These are phyloP conservation scores for Phytophthora podocarpi DNA, from an alignment of 352 stramenopile genomes.

Conservation along the genomic window DNA sequence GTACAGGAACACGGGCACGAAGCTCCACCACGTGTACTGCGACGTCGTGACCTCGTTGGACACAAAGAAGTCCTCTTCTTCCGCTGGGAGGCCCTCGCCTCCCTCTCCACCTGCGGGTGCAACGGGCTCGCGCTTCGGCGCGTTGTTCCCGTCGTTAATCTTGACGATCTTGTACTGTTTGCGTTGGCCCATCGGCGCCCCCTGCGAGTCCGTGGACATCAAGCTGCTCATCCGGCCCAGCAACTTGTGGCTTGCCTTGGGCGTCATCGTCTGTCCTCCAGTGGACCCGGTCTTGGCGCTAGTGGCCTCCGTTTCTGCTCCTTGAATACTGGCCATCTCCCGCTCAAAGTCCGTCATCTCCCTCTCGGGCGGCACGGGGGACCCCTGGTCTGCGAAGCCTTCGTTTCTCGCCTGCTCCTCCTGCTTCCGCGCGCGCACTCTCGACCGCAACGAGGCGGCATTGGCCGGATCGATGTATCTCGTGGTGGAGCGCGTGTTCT, in stretches of 20 bases:
- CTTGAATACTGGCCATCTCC: slow-evolving; percentile 44
- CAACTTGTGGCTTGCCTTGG: slow-evolving; percentile 36
- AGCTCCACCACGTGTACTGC: slow-evolving; percentile 91
- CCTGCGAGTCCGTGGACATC: slow-evolving; percentile 63
- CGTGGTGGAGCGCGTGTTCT: slow-evolving; percentile 78
- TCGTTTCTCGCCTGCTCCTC: slow-evolving; percentile 55
- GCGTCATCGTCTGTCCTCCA: slow-evolving; percentile 27
- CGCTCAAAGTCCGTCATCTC: slow-evolving; percentile 60
- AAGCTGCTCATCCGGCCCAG: slow-evolving; percentile 58
- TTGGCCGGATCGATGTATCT: slow-evolving; percentile 80
- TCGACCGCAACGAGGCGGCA: slow-evolving; percentile 56
- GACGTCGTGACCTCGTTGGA: slow-evolving; percentile 87
- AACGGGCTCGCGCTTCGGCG: slow-evolving; percentile 20
- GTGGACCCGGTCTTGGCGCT: slow-evolving; percentile 13
- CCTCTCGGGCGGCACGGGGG: slow-evolving; percentile 20
- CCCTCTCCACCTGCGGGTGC: not conserved
- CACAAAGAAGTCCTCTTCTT: slow-evolving; percentile 53
- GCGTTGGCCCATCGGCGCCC: slow-evolving; percentile 2
- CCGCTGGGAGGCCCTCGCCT: slow-evolving; percentile 16
- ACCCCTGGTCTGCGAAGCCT: slow-evolving; percentile 23
- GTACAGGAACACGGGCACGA: slow-evolving; percentile 87
- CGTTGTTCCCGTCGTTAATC: slow-evolving; percentile 66
- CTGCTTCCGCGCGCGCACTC: slow-evolving; percentile 54
- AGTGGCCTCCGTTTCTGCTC: slow-evolving; percentile 16
- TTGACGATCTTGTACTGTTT: slow-evolving; percentile 78